These are phyloP conservation scores for Botrytis fragariae DNA, from an alignment of 2,329 filamentous ascomycete genomes.

Conservation along the genomic window DNA sequence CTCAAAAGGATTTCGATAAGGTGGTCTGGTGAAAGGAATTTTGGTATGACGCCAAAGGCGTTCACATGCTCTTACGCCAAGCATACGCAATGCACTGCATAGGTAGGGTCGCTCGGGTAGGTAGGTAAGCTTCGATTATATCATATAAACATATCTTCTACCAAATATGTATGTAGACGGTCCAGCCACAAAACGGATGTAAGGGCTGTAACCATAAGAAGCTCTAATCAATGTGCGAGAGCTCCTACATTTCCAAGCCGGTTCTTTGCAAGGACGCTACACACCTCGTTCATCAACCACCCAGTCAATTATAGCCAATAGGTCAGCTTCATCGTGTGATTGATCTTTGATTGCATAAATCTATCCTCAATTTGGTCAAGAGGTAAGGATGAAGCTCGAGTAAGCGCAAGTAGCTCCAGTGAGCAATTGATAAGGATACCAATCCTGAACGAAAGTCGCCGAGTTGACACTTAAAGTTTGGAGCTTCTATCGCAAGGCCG, in stretches of 20 bases:
- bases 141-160: not conserved
- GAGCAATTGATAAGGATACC: not conserved
- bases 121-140: conserved; percentile 1
- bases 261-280: not conserved
- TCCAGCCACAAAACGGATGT: not conserved
- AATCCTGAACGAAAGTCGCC: not conserved
- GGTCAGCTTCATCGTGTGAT: not conserved
- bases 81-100: not conserved
- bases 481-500: not conserved
- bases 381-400: not conserved
- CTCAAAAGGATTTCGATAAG: not conserved
- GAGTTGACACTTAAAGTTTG: not conserved
- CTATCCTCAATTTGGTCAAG: not conserved
- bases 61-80: not conserved
- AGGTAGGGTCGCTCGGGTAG: not conserved
- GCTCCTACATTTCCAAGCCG: not conserved
- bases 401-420: not conserved
- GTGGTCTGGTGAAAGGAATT: not conserved
- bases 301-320: not conserved
- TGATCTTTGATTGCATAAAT: not conserved
- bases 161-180: not conserved
- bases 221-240: not conserved
- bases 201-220: not conserved
- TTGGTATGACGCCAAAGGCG: not conserved
- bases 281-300: not conserved